Percentiles rank a stretch among this genome's conserved stretches.
These are phyloP conservation scores for Elaeagnus macrophylla DNA, from an alignment of 306 rosid genomes.

Conservation along the genomic window DNA sequence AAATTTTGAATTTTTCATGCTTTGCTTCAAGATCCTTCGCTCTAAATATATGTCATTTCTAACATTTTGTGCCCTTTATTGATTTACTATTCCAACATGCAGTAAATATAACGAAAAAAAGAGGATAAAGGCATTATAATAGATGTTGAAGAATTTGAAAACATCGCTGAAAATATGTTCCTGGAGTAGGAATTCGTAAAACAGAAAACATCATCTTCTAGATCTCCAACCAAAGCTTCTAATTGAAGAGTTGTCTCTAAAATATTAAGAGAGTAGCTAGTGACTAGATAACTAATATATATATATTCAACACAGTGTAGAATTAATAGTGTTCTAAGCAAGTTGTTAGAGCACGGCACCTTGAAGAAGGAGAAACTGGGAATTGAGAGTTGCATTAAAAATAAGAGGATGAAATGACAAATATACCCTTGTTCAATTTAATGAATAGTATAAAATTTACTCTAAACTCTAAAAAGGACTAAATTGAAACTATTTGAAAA, in stretches of 20 bases:
- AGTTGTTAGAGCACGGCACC: no score
- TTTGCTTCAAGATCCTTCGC: conserved; percentile 48
- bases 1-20: conserved; percentile 46
- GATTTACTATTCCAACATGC: conserved; percentile 12
- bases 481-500: no score
- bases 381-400: no score
- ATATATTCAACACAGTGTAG: conserved; percentile 1
- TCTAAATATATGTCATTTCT: conserved; percentile 3
- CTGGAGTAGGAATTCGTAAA: conserved; percentile 42
- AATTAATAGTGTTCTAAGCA: not conserved
- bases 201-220: conserved; percentile 69
- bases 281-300: conserved; percentile 14
- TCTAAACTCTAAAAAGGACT: no score
- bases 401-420: no score
- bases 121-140: conserved; percentile 22
- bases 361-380: no score
- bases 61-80: conserved; percentile 4
- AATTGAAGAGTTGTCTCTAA: conserved; percentile 66
- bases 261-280: conserved; percentile 29
- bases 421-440: no score
- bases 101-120: conserved; percentile 2
- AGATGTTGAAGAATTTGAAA: conserved; percentile 29
- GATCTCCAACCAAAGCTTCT: conserved; percentile 76
- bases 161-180: conserved; percentile 36
- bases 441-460: no score